These are phyloP conservation scores for Seminavis robusta DNA, from an alignment of 108 stramenopile genomes.

Conservation along the genomic window DNA sequence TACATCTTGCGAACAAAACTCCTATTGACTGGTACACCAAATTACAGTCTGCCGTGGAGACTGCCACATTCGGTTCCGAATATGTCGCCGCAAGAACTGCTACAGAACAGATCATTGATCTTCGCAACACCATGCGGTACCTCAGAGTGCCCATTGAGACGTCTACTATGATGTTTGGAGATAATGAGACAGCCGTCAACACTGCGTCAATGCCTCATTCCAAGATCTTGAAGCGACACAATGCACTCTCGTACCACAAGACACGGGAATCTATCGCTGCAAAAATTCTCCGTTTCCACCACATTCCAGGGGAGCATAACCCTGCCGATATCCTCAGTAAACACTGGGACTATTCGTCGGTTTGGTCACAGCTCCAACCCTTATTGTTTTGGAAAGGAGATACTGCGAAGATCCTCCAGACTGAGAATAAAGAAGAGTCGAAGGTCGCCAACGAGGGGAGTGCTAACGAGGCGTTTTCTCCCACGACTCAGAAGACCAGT, in stretches of 20 bases:
- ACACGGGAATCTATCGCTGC: conserved; percentile 3
- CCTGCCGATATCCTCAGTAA: conserved; percentile 11
- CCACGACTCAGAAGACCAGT: too few species aligned
- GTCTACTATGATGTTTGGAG: conserved; percentile 8
- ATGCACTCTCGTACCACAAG: conserved; percentile 6
- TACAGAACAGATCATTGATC: too few species aligned
- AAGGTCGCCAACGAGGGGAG: too few species aligned
- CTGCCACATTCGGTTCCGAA: too few species aligned
- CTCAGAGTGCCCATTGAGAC: conserved; percentile 1
- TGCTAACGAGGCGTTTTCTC: too few species aligned
- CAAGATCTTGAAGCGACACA: conserved; percentile 1
- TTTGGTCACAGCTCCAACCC: neutral
- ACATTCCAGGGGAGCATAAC: conserved; percentile 6
- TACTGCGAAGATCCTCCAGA: too few species aligned
- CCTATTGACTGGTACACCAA: too few species aligned
- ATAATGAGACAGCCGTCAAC: conserved; percentile 3
- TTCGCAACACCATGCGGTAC: too few species aligned
- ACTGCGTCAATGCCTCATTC: neutral
- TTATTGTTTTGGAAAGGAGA: neutral
- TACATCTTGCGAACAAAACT: too few species aligned
- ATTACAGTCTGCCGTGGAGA: too few species aligned
- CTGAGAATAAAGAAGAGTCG: too few species aligned
- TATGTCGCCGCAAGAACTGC: too few species aligned
- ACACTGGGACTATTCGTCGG: neutral
- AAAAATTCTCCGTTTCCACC: neutral